These are phyloP conservation scores for Wallacemonas sp. DNA, from an alignment of 208 protist species.

Conservation along the genomic window DNA sequence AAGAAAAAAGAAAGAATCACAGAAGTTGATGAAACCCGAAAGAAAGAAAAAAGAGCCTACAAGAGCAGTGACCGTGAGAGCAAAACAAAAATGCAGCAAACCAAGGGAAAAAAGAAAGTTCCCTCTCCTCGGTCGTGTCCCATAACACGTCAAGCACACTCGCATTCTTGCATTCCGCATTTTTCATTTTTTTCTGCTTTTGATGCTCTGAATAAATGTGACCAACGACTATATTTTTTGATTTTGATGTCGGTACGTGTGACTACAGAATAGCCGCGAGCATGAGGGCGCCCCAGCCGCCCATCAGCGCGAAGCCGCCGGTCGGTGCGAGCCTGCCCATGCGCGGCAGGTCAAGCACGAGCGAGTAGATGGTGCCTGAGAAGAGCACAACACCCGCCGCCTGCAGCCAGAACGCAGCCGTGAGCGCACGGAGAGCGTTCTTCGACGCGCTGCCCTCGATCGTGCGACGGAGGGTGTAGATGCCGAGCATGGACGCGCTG, in stretches of 20 bases:
- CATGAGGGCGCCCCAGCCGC: constrained; percentile 36
- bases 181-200: constrained; percentile 8
- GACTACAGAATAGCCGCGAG: constrained; percentile 21
- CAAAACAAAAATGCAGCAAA: neutral
- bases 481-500: constrained; percentile 38
- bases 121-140: too few relatives aligned
- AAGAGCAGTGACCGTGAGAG: neutral
- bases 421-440: constrained; percentile 18
- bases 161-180: neutral
- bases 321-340: constrained; percentile 32
- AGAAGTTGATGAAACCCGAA: too few relatives aligned
- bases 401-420: constrained; percentile 25
- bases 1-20: neutral
- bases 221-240: neutral
- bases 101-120: neutral
- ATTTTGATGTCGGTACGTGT: neutral
- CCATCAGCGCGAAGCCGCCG: constrained; percentile 47
- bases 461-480: constrained; percentile 22
- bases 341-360: constrained; percentile 30
- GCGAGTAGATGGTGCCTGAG: constrained; percentile 47
- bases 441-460: constrained; percentile 15
- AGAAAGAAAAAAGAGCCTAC: constrained; percentile 3
- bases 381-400: constrained; percentile 38
- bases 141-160: too few relatives aligned
- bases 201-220: neutral